A percentile compares a stretch with the other conserved stretches of the same genome.
Conservation (phyloP, 2,329 filamentous ascomycete genomes). For the Arachnopeziza araneosa region DNA sequence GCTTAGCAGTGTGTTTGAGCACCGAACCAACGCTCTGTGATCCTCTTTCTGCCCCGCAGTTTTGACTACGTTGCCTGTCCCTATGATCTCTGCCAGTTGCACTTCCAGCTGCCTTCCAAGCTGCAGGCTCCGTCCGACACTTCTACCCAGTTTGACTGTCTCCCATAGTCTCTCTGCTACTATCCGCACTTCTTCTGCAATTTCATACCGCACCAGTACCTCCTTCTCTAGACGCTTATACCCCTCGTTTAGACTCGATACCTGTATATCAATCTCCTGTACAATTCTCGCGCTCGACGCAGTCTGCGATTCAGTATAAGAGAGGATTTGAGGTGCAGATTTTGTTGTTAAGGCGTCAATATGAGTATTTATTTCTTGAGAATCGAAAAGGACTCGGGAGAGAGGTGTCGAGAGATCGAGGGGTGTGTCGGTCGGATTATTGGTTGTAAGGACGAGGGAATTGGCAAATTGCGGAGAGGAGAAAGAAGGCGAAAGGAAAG, state of each 20-base stretch:
- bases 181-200: slow-evolving; percentile 74
- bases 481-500: slow-evolving; percentile 80
- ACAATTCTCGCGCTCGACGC: slow-evolving; percentile 68
- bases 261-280: slow-evolving; percentile 70
- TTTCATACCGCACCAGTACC: slow-evolving; percentile 78
- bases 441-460: slow-evolving; percentile 78
- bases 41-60: slow-evolving; percentile 49
- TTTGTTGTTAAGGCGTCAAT: slow-evolving; percentile 86
- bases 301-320: slow-evolving; percentile 70
- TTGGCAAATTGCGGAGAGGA: slow-evolving; percentile 81
- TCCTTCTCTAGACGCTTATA: slow-evolving; percentile 83
- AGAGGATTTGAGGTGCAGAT: slow-evolving; percentile 73
- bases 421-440: slow-evolving; percentile 83
- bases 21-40: slow-evolving; percentile 73
- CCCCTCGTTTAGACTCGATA: slow-evolving; percentile 73
- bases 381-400: slow-evolving; percentile 89
- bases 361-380: slow-evolving; percentile 93
- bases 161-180: slow-evolving; percentile 76
- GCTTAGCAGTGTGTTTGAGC: slow-evolving; percentile 71
- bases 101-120: slow-evolving; percentile 81
- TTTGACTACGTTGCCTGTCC: slow-evolving; percentile 30
- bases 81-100: slow-evolving; percentile 65
- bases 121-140: slow-evolving; percentile 72
- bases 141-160: slow-evolving; percentile 69
- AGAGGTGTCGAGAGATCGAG: slow-evolving; percentile 92